Percentiles rank a stretch among this genome's conserved stretches.
phyloP scores from a whole-genome alignment of 441 rosid genomes.

The Populus hybrid region DNA sequence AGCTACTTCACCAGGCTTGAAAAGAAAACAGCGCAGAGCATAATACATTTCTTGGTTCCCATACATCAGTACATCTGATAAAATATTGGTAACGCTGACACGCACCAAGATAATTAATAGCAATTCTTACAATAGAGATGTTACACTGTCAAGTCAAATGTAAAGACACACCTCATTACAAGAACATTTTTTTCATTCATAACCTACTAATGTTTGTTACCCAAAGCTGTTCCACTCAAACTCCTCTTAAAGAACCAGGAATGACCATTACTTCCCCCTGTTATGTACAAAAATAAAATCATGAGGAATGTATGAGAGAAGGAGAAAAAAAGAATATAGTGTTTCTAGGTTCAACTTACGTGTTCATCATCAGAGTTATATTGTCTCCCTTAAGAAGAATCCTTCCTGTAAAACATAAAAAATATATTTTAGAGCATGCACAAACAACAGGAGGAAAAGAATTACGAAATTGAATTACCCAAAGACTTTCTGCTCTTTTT shows the following conservation, averaged over 20 bases:
- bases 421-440: background rate
- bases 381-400: slow-evolving; percentile 85
- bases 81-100: background rate
- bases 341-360: slow-evolving; percentile 39
- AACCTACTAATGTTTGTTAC: background rate
- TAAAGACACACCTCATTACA: background rate
- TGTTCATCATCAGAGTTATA: slow-evolving; percentile 85
- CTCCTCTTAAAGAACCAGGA: background rate
- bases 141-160: background rate
- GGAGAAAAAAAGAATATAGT: background rate
- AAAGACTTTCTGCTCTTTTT: slow-evolving; percentile 75
- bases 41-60: background rate
- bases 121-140: background rate
- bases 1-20: background rate
- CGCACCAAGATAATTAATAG: background rate
- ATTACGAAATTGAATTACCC: slow-evolving; percentile 32
- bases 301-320: background rate
- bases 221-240: background rate
- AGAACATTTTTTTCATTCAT: background rate
- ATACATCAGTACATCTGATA: background rate
- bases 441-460: background rate
- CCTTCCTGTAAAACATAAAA: slow-evolving; percentile 51
- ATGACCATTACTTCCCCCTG: background rate
- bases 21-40: background rate
- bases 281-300: too few relatives aligned